These are phyloP conservation scores for Porphyrellus cyaneotinctus DNA, from an alignment of 768 basidiomycete genomes.

Conservation along the genomic window DNA sequence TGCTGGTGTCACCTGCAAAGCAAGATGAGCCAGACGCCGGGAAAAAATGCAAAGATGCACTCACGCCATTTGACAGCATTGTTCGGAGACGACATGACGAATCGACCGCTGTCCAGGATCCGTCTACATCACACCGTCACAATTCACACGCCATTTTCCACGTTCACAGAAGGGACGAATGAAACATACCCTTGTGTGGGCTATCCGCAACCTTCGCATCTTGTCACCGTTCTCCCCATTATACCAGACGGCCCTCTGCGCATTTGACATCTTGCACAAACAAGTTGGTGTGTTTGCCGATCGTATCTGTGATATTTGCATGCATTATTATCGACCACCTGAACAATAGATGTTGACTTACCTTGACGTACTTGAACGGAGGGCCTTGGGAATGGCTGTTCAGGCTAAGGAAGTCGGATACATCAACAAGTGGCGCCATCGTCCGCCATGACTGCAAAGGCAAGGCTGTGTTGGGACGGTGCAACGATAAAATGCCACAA, in stretches of 20 bases:
- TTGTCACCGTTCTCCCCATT: conserved; percentile 87
- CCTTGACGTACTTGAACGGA: conserved; percentile 90
- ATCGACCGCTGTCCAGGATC: conserved; percentile 63
- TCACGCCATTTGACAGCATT: conserved; percentile 83
- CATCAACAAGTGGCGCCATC: conserved; percentile 52
- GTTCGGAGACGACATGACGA: conserved; percentile 85
- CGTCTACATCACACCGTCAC: conserved; percentile 40
- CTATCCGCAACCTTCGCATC: conserved; percentile 53
- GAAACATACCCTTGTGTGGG: conserved; percentile 65
- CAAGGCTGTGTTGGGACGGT: conserved; percentile 86
- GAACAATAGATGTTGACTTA: conserved; percentile 15
- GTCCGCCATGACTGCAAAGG: conserved; percentile 81
- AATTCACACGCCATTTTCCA: background rate
- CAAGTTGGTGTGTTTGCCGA: conserved; percentile 84
- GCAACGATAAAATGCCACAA: conserved; percentile 74
- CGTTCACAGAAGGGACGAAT: background rate
- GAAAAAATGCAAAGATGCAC: background rate
- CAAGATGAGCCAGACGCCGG: background rate
- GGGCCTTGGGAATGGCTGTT: conserved; percentile 42
- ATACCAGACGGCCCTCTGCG: conserved; percentile 82
- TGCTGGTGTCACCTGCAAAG: conserved; percentile 72
- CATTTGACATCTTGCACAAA: conserved; percentile 91
- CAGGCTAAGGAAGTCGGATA: background rate
- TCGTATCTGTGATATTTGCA: conserved; percentile 38
- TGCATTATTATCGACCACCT: background rate